Evolutionary conservation across 352 stramenopile species (phyloP), one percentile per base, ranked within the genome.

Genomic region (Phytophthora pisi): DNA sequence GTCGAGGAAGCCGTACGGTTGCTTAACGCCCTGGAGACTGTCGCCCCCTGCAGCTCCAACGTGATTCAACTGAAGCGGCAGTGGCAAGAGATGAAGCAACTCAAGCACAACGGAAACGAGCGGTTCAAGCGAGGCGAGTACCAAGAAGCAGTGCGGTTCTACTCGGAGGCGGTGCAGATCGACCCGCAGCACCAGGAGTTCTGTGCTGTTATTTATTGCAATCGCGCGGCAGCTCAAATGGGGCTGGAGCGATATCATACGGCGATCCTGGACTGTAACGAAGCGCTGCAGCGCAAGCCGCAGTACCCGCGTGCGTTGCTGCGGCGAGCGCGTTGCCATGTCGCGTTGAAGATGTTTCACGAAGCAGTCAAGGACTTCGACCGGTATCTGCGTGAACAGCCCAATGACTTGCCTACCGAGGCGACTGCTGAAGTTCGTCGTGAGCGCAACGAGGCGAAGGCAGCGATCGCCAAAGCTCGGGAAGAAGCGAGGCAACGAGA

Each of bases 211-310:
- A 81, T 96, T 49, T 91, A 88, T 47, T 92, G 87, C 72, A 96
- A 96, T 56, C 82, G 88, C 38, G 86, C 88, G 3, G 88, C 88
- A 23, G 88, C 88, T 36, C 74, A 90, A 24, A 96, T 96, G 88
- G 79, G 75, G 4, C 57, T 95, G 46, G 72, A 86, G 30, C 71
- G 80, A 23, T 93, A 80, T 57, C 70, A 87, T 40, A 86, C 75
- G 13, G 88, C 87, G 2, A 74, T 94, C 1, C 59, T 87, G 6
- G 88, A 96, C 66, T 96, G 88, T 42, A 84, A 93, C 23, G 79
- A 89, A 9, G 84, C 88, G 0, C 47, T 96, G 36, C 66, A 82
- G 59, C 74, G 83, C 10, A 91, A 93, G 45, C 64, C 79, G 8
- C 68, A 75, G 6, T 93, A 91, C 36, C 70, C 75, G 3, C 75